Evolutionary conservation across 306 rosid species (phyloP).

Genomic region (Lathyrus sativus): DNA sequence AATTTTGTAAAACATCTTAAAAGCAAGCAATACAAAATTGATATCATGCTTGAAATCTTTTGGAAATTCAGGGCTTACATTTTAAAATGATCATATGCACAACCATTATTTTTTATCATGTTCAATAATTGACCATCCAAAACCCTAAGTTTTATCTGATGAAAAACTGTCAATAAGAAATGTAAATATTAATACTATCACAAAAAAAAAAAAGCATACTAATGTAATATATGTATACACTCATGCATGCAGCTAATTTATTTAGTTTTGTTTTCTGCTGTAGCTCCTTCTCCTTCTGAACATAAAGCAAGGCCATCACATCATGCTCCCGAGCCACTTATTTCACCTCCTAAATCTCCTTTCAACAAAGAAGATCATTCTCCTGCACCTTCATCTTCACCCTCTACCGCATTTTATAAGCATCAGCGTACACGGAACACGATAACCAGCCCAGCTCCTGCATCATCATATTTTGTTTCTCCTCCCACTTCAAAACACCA

Average conservation of each 20-base stretch:
- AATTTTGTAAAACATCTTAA: background rate
- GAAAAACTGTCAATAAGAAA: too few species aligned
- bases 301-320: constrained; percentile 43
- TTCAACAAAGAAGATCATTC: constrained; percentile 42
- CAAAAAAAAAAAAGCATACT: background rate
- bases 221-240: background rate
- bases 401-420: constrained; percentile 49
- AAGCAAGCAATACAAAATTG: constrained; percentile 8
- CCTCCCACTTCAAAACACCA: constrained; percentile 51
- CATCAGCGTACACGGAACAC: constrained; percentile 54
- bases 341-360: constrained; percentile 55
- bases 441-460: constrained; percentile 61
- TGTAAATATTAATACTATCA: constrained; percentile 3
- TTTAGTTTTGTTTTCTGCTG: constrained; percentile 37
- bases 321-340: constrained; percentile 51
- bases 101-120: constrained; percentile 12
- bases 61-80: constrained; percentile 10
- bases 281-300: constrained; percentile 70
- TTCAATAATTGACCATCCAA: constrained; percentile 9
- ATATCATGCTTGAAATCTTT: constrained; percentile 14
- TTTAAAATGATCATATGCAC: constrained; percentile 4
- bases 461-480: constrained; percentile 57
- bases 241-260: background rate
- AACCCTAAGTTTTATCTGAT: too few species aligned
- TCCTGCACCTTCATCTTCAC: constrained; percentile 60